phyloP scores from a whole-genome alignment of 805 yeast genomes.

The Blastobotrys americana region DNA sequence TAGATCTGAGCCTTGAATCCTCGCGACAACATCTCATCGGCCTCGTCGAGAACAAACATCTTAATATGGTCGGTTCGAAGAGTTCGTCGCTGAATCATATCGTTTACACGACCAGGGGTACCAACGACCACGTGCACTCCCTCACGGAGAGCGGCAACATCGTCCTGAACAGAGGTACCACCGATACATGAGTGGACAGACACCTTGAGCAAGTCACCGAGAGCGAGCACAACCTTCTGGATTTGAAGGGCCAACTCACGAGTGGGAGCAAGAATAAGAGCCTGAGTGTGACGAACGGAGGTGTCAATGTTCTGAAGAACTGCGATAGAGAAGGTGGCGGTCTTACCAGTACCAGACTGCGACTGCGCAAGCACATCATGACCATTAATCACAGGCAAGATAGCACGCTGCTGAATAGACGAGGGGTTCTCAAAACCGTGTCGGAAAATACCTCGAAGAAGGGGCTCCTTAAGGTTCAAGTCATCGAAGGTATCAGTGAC shows the following conservation, averaged over 20 bases:
- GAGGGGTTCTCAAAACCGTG: slow-evolving; percentile 96
- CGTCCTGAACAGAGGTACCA: slow-evolving; percentile 79
- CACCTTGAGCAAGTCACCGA: slow-evolving; percentile 83
- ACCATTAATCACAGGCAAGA: slow-evolving; percentile 87
- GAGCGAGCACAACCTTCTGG: slow-evolving; percentile 74
- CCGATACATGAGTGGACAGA: slow-evolving; percentile 91
- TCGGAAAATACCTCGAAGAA: slow-evolving; percentile 45
- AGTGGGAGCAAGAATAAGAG: slow-evolving; percentile 87
- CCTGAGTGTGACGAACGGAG: slow-evolving; percentile 70
- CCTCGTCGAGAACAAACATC: slow-evolving; percentile 91
- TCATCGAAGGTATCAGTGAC: slow-evolving; percentile 70
- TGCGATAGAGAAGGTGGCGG: slow-evolving; percentile 95
- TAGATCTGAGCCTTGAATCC: slow-evolving; percentile 96
- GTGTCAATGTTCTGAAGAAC: slow-evolving; percentile 81
- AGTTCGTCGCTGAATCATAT: slow-evolving; percentile 79
- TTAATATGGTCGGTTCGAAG: slow-evolving; percentile 69
- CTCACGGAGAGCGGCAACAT: slow-evolving; percentile 61
- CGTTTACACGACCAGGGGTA: slow-evolving; percentile 93
- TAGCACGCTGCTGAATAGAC: slow-evolving; percentile 96
- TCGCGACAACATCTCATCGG: slow-evolving; percentile 86
- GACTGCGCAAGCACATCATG: slow-evolving; percentile 98
- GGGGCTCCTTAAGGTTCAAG: slow-evolving; percentile 60
- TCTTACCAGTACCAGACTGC: slow-evolving; percentile 98
- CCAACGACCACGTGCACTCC: slow-evolving; percentile 94
- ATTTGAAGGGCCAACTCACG: slow-evolving; percentile 94